Conservation (phyloP, 768 basidiomycete species). For the Dacryopinax primogenitus region DNA sequence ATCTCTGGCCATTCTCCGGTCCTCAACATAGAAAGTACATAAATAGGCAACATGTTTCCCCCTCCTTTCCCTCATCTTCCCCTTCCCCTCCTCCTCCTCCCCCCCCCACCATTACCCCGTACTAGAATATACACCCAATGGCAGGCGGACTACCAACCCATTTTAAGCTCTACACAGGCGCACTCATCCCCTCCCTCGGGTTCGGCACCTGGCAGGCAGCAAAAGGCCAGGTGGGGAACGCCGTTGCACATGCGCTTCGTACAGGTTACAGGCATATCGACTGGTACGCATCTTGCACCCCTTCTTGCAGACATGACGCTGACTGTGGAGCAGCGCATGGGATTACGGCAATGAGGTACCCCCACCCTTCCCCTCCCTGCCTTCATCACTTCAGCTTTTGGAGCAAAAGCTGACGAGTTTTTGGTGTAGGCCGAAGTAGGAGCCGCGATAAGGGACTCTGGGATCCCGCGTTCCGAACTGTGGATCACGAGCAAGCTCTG, state of each 20-base stretch:
- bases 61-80: neutral
- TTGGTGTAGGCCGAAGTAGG: slow-evolving; percentile 46
- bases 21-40: neutral
- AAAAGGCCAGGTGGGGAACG: slow-evolving; percentile 3
- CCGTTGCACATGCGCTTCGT: neutral
- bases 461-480: slow-evolving; percentile 47
- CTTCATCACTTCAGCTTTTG: too few relatives aligned
- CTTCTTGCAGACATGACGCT: neutral
- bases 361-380: neutral
- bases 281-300: neutral
- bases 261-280: slow-evolving; percentile 2
- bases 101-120: neutral
- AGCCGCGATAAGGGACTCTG: slow-evolving; percentile 44
- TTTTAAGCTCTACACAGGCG: slow-evolving; percentile 2
- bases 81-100: neutral
- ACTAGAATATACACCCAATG: too few relatives aligned
- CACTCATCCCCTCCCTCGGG: neutral
- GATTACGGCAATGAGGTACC: neutral
- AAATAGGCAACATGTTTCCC: neutral
- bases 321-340: neutral
- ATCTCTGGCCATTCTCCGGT: too few relatives aligned
- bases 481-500: slow-evolving; percentile 60
- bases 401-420: neutral
- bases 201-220: slow-evolving; percentile 3
- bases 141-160: neutral